These are phyloP conservation scores for Rhodotorula sp. DNA, from an alignment of 1,284 basidiomycete species.

Conservation along the genomic window DNA sequence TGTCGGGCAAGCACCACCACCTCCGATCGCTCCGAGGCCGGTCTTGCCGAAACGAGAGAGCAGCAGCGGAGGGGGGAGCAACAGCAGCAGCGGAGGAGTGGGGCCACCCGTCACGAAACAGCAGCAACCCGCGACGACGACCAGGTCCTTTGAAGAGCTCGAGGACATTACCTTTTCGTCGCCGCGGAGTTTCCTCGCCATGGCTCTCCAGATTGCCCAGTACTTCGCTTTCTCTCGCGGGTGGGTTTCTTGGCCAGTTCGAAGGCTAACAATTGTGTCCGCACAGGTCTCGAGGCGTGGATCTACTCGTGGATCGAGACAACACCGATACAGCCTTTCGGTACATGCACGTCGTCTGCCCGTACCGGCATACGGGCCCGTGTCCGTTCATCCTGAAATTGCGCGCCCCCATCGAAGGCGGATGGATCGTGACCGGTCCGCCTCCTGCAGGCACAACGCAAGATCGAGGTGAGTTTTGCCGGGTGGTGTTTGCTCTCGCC, in stretches of 20 bases:
- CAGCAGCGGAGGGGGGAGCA: background rate
- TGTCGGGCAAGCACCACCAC: background rate
- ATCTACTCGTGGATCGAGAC: constrained; percentile 30
- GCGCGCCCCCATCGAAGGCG: constrained; percentile 33
- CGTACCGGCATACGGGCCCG: constrained; percentile 26
- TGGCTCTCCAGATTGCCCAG: constrained; percentile 29
- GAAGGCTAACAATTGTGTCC: no score
- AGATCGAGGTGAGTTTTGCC: background rate
- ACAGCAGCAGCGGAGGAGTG: background rate
- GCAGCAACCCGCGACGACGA: background rate
- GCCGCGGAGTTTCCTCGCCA: constrained; percentile 24
- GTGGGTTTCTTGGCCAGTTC: background rate
- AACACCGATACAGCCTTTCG: constrained; percentile 30
- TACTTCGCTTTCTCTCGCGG: background rate
- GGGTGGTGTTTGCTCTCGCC: background rate
- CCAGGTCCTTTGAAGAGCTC: constrained; percentile 28
- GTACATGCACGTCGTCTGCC: constrained; percentile 40
- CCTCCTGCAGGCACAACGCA: background rate
- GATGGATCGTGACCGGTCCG: constrained; percentile 26
- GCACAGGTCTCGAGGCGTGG: constrained; percentile 25
- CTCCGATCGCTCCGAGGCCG: constrained; percentile 7
- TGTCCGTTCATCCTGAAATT: constrained; percentile 38
- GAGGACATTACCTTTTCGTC: constrained; percentile 35
- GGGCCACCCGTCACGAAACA: background rate
- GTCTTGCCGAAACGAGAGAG: background rate